phyloP scores from a whole-genome alignment of 73 alveolate genomes.

The Paramecium tetraurelia region DNA sequence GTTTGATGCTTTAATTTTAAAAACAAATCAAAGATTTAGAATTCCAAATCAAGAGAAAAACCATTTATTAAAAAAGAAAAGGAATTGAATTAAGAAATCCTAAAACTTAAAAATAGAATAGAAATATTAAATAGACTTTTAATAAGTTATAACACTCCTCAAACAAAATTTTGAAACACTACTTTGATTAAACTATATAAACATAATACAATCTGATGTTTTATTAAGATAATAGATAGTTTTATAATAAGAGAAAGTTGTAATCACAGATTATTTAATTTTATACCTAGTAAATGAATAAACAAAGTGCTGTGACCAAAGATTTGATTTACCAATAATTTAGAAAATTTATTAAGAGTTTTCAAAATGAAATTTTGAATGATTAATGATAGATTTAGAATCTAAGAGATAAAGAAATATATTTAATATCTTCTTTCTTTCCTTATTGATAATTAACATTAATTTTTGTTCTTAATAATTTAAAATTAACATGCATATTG shows the following conservation, averaged over 20 bases:
- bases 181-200: background rate
- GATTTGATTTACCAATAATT: background rate
- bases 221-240: background rate
- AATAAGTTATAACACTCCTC: background rate
- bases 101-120: background rate
- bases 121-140: background rate
- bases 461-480: background rate
- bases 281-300: background rate
- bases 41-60: background rate
- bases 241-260: background rate
- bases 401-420: background rate
- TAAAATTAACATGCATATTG: background rate
- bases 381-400: background rate
- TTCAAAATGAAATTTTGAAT: too few relatives aligned
- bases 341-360: too few relatives aligned
- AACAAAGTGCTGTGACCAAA: background rate
- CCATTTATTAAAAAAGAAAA: background rate
- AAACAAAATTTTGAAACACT: background rate
- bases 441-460: background rate
- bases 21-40: background rate
- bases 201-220: background rate
- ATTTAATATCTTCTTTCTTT: background rate
- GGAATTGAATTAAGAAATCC: background rate
- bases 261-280: background rate
- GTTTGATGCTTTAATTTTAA: background rate